Percentiles rank a stretch among this genome's conserved stretches.
Conservation (phyloP, 768 basidiomycete species). For the Filobasidium wieringae region DNA sequence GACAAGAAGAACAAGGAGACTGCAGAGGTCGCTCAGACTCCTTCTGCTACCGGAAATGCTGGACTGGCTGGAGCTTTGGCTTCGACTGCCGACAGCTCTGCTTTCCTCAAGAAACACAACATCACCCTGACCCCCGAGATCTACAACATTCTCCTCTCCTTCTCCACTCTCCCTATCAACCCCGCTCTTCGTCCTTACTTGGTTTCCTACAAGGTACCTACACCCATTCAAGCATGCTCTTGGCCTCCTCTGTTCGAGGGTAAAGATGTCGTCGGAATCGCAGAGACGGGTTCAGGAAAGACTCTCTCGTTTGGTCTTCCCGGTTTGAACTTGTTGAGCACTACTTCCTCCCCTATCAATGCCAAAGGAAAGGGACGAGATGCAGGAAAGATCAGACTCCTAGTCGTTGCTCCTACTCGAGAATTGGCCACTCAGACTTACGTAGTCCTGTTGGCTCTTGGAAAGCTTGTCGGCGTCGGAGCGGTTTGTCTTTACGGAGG, state of each 20-base stretch:
- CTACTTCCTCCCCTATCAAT: conserved; percentile 32
- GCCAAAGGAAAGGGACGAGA: conserved; percentile 29
- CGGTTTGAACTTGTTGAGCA: conserved; percentile 54
- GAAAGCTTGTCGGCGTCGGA: conserved; percentile 56
- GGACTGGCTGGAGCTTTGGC: conserved; percentile 28
- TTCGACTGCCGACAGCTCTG: conserved; percentile 39
- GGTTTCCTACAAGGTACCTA: conserved; percentile 66
- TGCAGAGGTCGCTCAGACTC: conserved; percentile 2
- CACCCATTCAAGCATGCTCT: conserved; percentile 88
- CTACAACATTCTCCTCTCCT: conserved; percentile 58
- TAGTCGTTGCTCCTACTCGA: conserved; percentile 86
- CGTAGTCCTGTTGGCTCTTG: conserved; percentile 62
- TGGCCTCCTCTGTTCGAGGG: conserved; percentile 76
- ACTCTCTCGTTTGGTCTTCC: conserved; percentile 93
- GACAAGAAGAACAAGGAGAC: conserved; percentile 13
- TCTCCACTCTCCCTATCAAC: conserved; percentile 61
- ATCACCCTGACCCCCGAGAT: conserved; percentile 54
- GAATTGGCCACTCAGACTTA: conserved; percentile 95
- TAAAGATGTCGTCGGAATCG: conserved; percentile 75
- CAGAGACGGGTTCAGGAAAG: conserved; percentile 88
- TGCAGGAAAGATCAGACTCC: conserved; percentile 38
- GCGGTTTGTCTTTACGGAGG: conserved; percentile 89
- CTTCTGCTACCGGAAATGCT: conserved; percentile 18
- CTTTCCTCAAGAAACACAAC: conserved; percentile 59
- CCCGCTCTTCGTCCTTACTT: conserved; percentile 54